These are phyloP conservation scores for Adiantum capillusveneris DNA, from an alignment of 75 land plant genomes.

Conservation along the genomic window DNA sequence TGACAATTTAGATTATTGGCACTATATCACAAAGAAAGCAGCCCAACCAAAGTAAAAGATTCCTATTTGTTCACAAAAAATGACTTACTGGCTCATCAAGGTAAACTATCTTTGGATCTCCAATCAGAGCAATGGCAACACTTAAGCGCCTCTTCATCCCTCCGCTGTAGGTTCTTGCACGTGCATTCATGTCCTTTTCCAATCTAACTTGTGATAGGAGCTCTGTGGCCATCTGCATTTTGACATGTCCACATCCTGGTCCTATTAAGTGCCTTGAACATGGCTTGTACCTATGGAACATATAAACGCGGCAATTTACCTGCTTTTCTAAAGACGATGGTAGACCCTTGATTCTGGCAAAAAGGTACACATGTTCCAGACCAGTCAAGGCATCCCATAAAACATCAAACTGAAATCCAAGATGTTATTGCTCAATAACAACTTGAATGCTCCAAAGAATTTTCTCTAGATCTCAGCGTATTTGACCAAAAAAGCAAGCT, in stretches of 20 bases:
- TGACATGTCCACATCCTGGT: no score
- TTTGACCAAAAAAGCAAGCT: no score
- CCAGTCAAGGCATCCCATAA: constrained; percentile 85
- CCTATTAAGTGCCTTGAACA: no score
- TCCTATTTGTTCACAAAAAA: no score
- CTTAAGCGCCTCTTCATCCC: constrained; percentile 97
- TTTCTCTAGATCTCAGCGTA: no score
- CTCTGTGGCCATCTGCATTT: constrained; percentile 49
- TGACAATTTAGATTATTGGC: no score
- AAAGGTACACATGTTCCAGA: constrained; percentile 75
- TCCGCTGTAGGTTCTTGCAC: constrained; percentile 90
- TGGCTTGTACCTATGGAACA: no score
- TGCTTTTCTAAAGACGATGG: constrained; percentile 24
- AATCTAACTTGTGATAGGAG: constrained; percentile 75
- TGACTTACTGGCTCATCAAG: constrained; percentile 85
- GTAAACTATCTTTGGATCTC: constrained; percentile 91
- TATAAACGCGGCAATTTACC: no score
- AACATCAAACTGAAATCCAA: constrained; percentile 70
- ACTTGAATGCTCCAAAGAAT: background rate
- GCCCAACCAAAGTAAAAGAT: no score
- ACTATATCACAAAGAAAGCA: no score
- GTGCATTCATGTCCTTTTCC: constrained; percentile 46
- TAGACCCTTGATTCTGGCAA: constrained; percentile 89
- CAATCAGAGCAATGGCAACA: constrained; percentile 90
- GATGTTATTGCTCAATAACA: background rate